Conservation (phyloP, 2,329 filamentous ascomycete species). For the Exophiala bonariae region DNA sequence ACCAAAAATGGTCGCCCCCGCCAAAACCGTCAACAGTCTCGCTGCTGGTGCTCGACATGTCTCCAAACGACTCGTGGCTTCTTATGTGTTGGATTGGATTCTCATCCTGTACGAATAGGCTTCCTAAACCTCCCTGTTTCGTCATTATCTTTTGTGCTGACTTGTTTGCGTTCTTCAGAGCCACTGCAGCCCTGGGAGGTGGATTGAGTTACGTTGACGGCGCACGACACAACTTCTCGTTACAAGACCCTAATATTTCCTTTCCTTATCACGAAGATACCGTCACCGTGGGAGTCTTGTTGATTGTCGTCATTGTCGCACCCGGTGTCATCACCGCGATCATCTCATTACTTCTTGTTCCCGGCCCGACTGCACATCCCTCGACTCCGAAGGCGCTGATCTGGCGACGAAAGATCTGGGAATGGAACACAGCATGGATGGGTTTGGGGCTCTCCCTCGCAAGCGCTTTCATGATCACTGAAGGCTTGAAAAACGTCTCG, state of each 20-base stretch:
- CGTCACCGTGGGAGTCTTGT: conserved; percentile 65
- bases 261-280: conserved; percentile 75
- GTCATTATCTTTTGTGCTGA: conserved; percentile 6
- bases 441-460: conserved; percentile 74
- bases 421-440: conserved; percentile 82
- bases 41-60: conserved; percentile 26
- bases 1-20: conserved; percentile 19
- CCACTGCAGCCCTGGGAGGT: conserved; percentile 59
- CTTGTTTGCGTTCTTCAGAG: conserved; percentile 37
- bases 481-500: conserved; percentile 76
- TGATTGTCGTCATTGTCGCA: conserved; percentile 62
- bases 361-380: conserved; percentile 66
- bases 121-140: no score
- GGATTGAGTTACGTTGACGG: conserved; percentile 62
- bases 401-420: conserved; percentile 85
- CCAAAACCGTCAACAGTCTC: conserved; percentile 18
- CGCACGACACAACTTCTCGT: conserved; percentile 53
- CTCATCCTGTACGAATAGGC: conserved; percentile 57
- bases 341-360: conserved; percentile 68
- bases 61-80: conserved; percentile 57
- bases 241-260: conserved; percentile 74
- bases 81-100: conserved; percentile 75
- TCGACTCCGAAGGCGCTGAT: conserved; percentile 64
- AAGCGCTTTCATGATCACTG: conserved; percentile 75
- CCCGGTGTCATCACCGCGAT: conserved; percentile 70